Evolutionary conservation across 192 early-diverging fungal genomes (phyloP).

Genomic region (Coemansia guatemalensis): DNA sequence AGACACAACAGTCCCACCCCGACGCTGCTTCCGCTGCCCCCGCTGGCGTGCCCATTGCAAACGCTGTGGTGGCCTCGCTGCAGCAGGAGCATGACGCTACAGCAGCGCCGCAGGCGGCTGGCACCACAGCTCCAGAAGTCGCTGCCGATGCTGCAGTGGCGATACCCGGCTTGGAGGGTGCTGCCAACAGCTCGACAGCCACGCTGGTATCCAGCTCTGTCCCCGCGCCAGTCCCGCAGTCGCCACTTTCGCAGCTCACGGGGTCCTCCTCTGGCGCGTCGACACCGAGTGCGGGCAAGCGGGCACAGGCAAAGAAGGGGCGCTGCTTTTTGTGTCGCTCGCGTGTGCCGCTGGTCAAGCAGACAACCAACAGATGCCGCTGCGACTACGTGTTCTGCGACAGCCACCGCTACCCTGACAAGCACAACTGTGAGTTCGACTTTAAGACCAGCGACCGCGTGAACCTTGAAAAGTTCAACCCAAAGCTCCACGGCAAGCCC

Average conservation of each 20-base stretch:
- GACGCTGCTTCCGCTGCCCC: conserved; percentile 8
- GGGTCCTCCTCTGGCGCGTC: conserved; percentile 39
- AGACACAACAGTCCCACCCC: conserved; percentile 7
- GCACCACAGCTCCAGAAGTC: conserved; percentile 11
- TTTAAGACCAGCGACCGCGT: conserved; percentile 70
- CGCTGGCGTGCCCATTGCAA: conserved; percentile 12
- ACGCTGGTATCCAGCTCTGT: conserved; percentile 23
- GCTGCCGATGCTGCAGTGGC: conserved; percentile 2
- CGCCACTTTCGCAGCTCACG: conserved; percentile 28
- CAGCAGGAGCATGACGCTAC: conserved; percentile 3
- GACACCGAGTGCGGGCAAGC: conserved; percentile 27
- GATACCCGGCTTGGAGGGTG: not conserved
- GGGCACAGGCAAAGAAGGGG: conserved; percentile 66
- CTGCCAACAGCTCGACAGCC: conserved; percentile 7
- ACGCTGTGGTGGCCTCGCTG: conserved; percentile 8
- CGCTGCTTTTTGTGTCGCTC: conserved; percentile 67
- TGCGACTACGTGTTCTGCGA: conserved; percentile 79
- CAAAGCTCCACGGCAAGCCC: conserved; percentile 69
- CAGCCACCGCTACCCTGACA: conserved; percentile 66
- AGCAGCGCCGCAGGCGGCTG: conserved; percentile 14
- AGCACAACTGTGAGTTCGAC: conserved; percentile 81
- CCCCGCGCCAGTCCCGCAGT: conserved; percentile 32
- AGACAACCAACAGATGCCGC: conserved; percentile 75
- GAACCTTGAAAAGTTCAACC: conserved; percentile 70
- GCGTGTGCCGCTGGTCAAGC: conserved; percentile 77